Evolutionary conservation across 257 asterid species (phyloP).

Genomic region (Scutellaria barbata): DNA sequence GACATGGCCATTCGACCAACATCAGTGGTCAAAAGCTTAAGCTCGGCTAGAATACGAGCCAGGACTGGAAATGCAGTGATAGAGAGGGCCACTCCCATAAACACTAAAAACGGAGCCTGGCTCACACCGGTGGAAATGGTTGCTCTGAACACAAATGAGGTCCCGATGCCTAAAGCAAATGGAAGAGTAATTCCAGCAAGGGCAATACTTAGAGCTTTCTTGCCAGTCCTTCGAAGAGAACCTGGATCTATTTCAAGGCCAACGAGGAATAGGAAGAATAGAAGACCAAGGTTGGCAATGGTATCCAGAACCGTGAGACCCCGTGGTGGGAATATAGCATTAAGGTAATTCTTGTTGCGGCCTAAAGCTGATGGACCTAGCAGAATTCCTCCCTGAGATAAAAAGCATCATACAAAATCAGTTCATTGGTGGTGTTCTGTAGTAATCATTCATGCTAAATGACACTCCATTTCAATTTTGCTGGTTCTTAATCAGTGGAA

Average conservation of each 20-base stretch:
- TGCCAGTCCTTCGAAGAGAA: slow-evolving; percentile 55
- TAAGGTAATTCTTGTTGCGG: slow-evolving; percentile 45
- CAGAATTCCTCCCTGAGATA: slow-evolving; percentile 55
- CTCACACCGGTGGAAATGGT: slow-evolving; percentile 47
- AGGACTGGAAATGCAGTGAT: slow-evolving; percentile 44
- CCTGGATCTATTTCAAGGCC: slow-evolving; percentile 56
- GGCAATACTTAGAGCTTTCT: slow-evolving; percentile 53
- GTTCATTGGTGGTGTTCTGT: not conserved
- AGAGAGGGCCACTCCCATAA: slow-evolving; percentile 68
- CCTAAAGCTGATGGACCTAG: slow-evolving; percentile 67
- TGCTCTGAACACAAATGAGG: slow-evolving; percentile 52
- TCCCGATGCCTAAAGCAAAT: slow-evolving; percentile 55
- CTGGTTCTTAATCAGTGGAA: not conserved
- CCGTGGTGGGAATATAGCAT: slow-evolving; percentile 47
- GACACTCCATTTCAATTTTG: no score
- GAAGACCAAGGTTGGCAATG: slow-evolving; percentile 58
- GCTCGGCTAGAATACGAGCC: slow-evolving; percentile 67
- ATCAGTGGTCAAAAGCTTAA: slow-evolving; percentile 62
- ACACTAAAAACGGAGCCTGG: slow-evolving; percentile 54
- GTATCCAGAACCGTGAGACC: slow-evolving; percentile 64
- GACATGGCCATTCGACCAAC: slow-evolving; percentile 68
- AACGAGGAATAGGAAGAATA: slow-evolving; percentile 57
- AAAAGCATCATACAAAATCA: not conserved
- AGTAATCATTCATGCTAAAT: not conserved
- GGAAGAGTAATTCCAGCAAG: slow-evolving; percentile 59